Evolutionary conservation across 2,329 filamentous ascomycete species (phyloP).

Genomic region (Claviceps sp.): DNA sequence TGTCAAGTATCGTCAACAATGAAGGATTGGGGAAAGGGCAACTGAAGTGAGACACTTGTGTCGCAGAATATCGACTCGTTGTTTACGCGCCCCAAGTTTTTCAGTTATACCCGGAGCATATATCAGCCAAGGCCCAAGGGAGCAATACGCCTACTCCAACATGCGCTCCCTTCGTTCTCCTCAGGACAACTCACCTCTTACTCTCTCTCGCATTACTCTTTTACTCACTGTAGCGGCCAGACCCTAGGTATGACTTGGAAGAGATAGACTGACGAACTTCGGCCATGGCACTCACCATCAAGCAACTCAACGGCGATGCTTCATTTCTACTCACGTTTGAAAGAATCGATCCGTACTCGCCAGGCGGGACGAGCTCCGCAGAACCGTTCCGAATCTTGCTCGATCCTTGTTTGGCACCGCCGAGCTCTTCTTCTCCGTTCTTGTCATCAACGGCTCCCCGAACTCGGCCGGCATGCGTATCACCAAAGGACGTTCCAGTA

Average conservation of each 20-base stretch:
- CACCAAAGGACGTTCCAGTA: constrained; percentile 26
- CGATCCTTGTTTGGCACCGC: constrained; percentile 56
- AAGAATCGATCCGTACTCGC: constrained; percentile 26
- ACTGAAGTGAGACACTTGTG: not conserved
- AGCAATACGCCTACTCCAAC: not conserved
- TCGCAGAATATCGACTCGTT: not conserved
- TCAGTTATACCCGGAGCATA: too few species aligned
- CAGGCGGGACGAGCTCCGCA: not conserved
- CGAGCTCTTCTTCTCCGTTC: constrained; percentile 39
- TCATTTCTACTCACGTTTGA: constrained; percentile 53
- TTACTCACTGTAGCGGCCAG: not conserved
- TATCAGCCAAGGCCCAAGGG: too few species aligned
- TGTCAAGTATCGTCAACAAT: too few species aligned
- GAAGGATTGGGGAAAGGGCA: not conserved
- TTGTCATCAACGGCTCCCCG: constrained; percentile 48
- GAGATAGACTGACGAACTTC: not conserved
- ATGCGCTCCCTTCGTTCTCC: not conserved
- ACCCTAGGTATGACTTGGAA: not conserved
- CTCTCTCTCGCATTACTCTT: not conserved
- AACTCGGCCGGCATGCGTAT: constrained; percentile 40
- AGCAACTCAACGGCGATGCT: constrained; percentile 50
- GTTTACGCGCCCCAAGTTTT: too few species aligned
- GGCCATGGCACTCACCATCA: constrained; percentile 48
- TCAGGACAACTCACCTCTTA: not conserved
- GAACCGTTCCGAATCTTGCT: constrained; percentile 53